Conservation (phyloP, 345 rosid genomes). For the Firmiana major region DNA sequence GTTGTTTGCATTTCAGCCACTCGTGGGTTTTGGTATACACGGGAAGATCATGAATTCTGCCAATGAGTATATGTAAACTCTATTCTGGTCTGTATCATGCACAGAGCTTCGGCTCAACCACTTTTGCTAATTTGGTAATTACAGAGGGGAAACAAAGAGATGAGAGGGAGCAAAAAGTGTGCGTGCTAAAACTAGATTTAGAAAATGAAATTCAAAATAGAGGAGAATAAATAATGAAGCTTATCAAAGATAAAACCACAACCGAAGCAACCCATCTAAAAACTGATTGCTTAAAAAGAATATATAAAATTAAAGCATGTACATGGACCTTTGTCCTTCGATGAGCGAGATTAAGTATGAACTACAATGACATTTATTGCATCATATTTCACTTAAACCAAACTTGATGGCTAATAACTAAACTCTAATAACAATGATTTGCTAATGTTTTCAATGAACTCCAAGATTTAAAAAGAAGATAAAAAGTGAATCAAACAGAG, state of each 20-base stretch:
- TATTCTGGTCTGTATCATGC: not conserved
- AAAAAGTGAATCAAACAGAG: not conserved
- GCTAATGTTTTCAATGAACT: not conserved
- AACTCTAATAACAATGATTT: not conserved
- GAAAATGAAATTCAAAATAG: not conserved
- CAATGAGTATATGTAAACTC: not conserved
- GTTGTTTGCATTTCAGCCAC: not conserved
- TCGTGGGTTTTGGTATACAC: not conserved
- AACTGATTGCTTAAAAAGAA: not conserved
- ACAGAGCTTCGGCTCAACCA: not conserved
- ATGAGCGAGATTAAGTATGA: not conserved
- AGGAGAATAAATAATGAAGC: not conserved
- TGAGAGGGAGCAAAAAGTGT: not conserved
- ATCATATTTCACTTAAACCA: not conserved
- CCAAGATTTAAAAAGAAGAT: not conserved
- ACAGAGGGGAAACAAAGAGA: not conserved
- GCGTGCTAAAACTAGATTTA: not conserved
- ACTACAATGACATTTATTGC: not conserved
- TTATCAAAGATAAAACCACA: not conserved
- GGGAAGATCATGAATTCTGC: not conserved
- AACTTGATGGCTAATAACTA: not conserved
- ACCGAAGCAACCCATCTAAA: not conserved
- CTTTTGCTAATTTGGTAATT: not conserved
- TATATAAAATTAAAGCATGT: not conserved
- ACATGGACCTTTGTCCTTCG: not conserved